Evolutionary conservation across 257 asterid genomes (phyloP), one percentile per base, ranked within the genome.

Genomic region (Nicotiana tomentosiformis): DNA sequence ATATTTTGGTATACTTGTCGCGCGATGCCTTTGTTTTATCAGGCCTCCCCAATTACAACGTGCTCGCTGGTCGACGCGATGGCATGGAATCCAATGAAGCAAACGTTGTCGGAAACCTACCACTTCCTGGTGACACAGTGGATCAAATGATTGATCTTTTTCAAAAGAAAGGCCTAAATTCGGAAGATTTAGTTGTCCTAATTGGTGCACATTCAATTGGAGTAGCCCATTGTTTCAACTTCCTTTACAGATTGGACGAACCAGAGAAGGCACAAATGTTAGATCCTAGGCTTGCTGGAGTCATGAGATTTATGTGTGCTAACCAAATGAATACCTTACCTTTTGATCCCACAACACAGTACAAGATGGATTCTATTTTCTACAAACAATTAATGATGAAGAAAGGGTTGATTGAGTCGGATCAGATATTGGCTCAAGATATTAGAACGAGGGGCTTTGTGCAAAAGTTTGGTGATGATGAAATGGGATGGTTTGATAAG

Each of bases 161-260:
- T 62, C 23, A 77, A 17, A 83, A 43, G 69, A 89, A 93, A 82
- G 93, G 96, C 56, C 11, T 93, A 37, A 33, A 86, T 0, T 10
- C 83, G 7, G 93, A 91, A 83, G 97, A 93, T 4, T 11, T 93
- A 30, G 90, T 90, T 11, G 83, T 90, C 23, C 90, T 91, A 10
- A 68, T 77, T 2, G 96, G 97, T 17, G 92, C 96, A 4, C 97
- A 93, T 53, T 93, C 94, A 23, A 81, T 89, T 10, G 94, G 97
- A 0, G 84, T 72, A 0, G 89, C 94, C 5, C 97, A 91, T 83
- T 93, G 96, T 60, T 81, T 60, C 29, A 14, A 83, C 16, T 89
- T 91, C 9, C 51, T 72, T 12, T 81, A 46, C 10, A 20, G 93
- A 81, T 74, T 90, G 55, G 84, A 39, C 10, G 81, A 87, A 33